Evolutionary conservation across 306 rosid genomes (phyloP).

Genomic region (Medicago arabica): DNA sequence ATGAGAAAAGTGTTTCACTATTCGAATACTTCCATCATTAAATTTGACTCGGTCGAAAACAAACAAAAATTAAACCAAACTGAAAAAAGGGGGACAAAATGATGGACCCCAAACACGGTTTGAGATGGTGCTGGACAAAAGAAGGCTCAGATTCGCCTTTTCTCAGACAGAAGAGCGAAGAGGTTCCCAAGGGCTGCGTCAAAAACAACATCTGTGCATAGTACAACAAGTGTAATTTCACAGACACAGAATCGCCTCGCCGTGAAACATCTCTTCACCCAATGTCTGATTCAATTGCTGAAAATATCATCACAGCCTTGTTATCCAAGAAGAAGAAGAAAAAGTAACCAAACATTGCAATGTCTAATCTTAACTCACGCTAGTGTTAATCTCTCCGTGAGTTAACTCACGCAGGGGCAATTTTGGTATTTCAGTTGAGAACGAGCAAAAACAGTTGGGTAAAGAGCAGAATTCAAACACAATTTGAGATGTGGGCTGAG

Average conservation of each 20-base stretch:
- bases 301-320: conserved; percentile 43
- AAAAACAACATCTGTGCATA: conserved; percentile 13
- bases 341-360: not conserved
- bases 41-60: not conserved
- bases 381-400: no score
- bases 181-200: conserved; percentile 31
- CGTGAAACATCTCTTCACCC: conserved; percentile 34
- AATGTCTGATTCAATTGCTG: conserved; percentile 29
- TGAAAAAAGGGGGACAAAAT: not conserved
- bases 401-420: no score
- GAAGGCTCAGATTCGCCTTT: not conserved
- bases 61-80: not conserved
- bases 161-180: conserved; percentile 5
- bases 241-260: conserved; percentile 39
- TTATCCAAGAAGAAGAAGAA: not conserved
- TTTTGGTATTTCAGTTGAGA: no score
- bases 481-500: no score
- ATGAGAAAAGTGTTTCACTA: not conserved
- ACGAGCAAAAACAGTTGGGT: no score
- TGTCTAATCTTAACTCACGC: no score
- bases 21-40: not conserved
- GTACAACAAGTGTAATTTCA: not conserved
- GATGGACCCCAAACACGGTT: not conserved
- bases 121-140: no score
- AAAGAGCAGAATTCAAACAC: no score